These are phyloP conservation scores for Biancaea sappan DNA, from an alignment of 306 rosid genomes.

Conservation along the genomic window DNA sequence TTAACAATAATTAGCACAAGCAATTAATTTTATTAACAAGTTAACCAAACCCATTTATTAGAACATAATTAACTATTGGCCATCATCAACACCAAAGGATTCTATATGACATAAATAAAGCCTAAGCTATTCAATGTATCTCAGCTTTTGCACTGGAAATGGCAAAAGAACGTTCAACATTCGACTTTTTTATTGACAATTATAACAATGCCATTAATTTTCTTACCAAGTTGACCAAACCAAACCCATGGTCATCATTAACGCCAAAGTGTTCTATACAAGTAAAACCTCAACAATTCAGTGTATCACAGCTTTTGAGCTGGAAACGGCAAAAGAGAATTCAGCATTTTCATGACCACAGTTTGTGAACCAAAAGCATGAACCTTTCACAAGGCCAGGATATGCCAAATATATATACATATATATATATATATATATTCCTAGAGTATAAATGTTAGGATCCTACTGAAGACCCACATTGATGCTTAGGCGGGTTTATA, in stretches of 20 bases:
- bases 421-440: too few species aligned
- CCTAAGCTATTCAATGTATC: not conserved
- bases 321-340: conserved; percentile 2
- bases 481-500: too few species aligned
- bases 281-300: not conserved
- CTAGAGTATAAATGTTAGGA: too few species aligned
- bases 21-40: conserved; percentile 33
- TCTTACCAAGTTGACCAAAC: conserved; percentile 32
- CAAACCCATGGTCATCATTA: not conserved
- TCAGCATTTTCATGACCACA: too few species aligned
- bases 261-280: too few species aligned
- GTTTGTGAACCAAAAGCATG: conserved; percentile 1
- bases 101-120: not conserved
- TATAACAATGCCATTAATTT: conserved; percentile 25
- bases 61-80: conserved; percentile 21
- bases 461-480: too few species aligned
- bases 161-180: not conserved
- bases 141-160: conserved; percentile 15
- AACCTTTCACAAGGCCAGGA: not conserved
- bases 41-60: conserved; percentile 31
- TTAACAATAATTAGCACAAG: not conserved
- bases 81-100: not conserved
- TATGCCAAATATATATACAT: too few species aligned
- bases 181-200: too few species aligned
- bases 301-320: conserved; percentile 8